A percentile compares a stretch with the other conserved stretches of the same genome.
Conservation (phyloP, 2,329 filamentous ascomycete genomes). For the Verticillium tricorpus region DNA sequence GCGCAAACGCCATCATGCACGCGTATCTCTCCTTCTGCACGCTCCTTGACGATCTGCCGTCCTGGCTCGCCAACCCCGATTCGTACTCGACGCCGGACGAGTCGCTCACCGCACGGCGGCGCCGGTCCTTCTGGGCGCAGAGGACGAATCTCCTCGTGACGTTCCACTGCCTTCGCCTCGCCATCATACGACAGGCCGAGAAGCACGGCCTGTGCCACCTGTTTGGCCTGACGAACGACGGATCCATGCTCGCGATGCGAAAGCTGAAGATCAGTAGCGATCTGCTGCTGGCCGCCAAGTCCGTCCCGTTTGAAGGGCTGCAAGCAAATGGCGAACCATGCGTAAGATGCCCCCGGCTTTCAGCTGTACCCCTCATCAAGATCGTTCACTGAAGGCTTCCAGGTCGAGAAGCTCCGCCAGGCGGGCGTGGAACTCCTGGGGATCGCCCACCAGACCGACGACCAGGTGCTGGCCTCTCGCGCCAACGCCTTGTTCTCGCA, state of each 20-base stretch:
- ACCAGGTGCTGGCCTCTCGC: constrained; percentile 28
- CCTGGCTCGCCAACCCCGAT: neutral
- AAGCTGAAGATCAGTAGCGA: constrained; percentile 38
- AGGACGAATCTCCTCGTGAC: constrained; percentile 34
- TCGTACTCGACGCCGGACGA: neutral
- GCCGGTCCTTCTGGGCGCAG: constrained; percentile 26
- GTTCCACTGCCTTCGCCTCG: constrained; percentile 34
- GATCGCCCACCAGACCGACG: constrained; percentile 31
- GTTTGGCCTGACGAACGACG: neutral
- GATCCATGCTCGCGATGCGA: constrained; percentile 3
- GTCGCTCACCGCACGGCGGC: neutral
- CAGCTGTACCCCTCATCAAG: neutral
- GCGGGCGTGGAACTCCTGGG: constrained; percentile 31
- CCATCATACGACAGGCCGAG: constrained; percentile 18
- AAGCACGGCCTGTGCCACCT: neutral
- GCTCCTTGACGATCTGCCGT: neutral
- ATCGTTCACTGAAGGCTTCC: neutral
- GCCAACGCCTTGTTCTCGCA: constrained; percentile 32
- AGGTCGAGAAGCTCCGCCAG: constrained; percentile 35
- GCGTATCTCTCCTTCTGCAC: neutral
- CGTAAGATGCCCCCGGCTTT: constrained; percentile 16
- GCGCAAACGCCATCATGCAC: neutral
- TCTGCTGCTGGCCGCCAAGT: constrained; percentile 34
- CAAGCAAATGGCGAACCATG: constrained; percentile 34
- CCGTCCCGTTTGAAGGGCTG: constrained; percentile 35